Percentiles rank a stretch among this genome's conserved stretches.
Evolutionary conservation across 805 yeast genomes (phyloP).

Genomic region (Saturnispora silvae): DNA sequence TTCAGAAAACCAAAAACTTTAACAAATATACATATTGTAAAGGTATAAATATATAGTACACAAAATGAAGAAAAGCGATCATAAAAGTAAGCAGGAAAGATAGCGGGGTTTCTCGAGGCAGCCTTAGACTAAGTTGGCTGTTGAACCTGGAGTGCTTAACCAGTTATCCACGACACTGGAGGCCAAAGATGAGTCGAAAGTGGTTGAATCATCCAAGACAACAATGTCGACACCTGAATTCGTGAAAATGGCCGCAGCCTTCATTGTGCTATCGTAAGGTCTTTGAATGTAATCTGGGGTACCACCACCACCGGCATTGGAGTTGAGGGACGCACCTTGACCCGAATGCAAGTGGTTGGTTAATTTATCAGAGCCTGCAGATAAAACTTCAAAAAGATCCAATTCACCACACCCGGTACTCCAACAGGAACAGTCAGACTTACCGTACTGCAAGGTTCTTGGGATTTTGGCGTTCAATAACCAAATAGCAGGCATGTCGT

Average conservation of each 20-base stretch:
- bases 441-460: slow-evolving; percentile 92
- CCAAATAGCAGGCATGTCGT: slow-evolving; percentile 93
- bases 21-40: not conserved
- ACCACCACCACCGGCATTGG: slow-evolving; percentile 56
- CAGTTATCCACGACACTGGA: slow-evolving; percentile 48
- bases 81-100: not conserved
- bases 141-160: slow-evolving; percentile 43
- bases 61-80: not conserved
- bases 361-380: slow-evolving; percentile 63
- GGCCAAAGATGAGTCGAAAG: slow-evolving; percentile 45
- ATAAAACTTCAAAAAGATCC: slow-evolving; percentile 84
- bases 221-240: slow-evolving; percentile 47
- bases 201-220: slow-evolving; percentile 41
- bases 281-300: slow-evolving; percentile 82
- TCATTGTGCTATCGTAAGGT: slow-evolving; percentile 68
- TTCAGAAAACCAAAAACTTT: no score
- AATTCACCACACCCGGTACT: slow-evolving; percentile 94
- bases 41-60: not conserved
- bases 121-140: slow-evolving; percentile 23
- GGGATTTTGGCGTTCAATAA: slow-evolving; percentile 65
- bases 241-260: slow-evolving; percentile 83
- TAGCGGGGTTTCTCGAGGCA: no score
- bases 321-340: slow-evolving; percentile 51
- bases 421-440: slow-evolving; percentile 88
- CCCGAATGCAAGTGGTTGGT: slow-evolving; percentile 77